Evolutionary conservation across 2,329 filamentous ascomycete genomes (phyloP).

Genomic region (Zalaria obscura): DNA sequence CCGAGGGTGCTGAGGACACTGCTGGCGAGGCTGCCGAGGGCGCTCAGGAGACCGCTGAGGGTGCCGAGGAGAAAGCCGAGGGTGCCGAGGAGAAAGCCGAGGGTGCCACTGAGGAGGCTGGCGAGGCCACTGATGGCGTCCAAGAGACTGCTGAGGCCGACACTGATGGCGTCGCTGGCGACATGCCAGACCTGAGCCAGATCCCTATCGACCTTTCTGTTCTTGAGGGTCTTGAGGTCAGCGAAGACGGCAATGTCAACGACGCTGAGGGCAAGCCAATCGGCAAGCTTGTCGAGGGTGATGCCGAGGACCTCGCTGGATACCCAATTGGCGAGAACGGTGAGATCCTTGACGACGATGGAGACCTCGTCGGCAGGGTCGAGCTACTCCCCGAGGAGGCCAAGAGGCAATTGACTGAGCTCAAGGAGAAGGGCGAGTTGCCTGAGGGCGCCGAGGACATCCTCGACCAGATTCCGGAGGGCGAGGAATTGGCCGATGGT

Average conservation of each 20-base stretch:
- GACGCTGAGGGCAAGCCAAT: conserved; percentile 35
- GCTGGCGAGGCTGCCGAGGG: conserved; percentile 13
- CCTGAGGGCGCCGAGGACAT: conserved; percentile 21
- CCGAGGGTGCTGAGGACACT: conserved; percentile 10
- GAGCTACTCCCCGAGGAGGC: conserved; percentile 33
- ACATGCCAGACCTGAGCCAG: conserved; percentile 19
- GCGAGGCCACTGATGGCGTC: conserved; percentile 4
- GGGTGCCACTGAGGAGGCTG: conserved; percentile 4
- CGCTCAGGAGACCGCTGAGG: conserved; percentile 16
- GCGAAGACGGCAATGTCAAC: conserved; percentile 39
- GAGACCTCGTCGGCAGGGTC: conserved; percentile 39
- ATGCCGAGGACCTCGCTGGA: conserved; percentile 37
- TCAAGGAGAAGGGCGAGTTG: conserved; percentile 21
- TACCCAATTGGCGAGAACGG: conserved; percentile 39
- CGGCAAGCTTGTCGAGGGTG: conserved; percentile 36
- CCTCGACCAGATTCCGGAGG: conserved; percentile 16
- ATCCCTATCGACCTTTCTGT: conserved; percentile 29
- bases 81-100: conserved; percentile 18
- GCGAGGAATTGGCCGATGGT: conserved; percentile 15
- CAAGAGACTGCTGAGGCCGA: conserved; percentile 6
- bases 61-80: conserved; percentile 17
- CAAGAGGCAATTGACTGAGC: conserved; percentile 26
- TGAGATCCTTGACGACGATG: conserved; percentile 41
- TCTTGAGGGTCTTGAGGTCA: conserved; percentile 36
- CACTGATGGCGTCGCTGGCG: conserved; percentile 11